Base-by-base conservation (phyloP, 306 rosid species). In the Vigna mungo region DNA sequence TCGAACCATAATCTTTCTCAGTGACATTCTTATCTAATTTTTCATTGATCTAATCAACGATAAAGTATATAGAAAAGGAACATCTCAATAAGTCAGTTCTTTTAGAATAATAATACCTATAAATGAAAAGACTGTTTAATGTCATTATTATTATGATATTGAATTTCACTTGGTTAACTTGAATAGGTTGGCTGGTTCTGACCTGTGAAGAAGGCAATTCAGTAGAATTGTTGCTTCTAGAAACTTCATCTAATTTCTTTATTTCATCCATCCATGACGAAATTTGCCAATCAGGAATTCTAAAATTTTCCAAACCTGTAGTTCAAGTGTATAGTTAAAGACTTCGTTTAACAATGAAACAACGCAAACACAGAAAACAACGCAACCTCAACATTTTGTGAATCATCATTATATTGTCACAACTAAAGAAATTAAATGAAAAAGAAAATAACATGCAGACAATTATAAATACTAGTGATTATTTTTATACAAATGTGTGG, bases 221-320 rank as follows among this genome's bases (percentile, higher is more conserved):
- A 21, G 15, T 21, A 15, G 7, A 3, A 20, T 14, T 1, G 3
- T 30, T 21, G 54, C 9, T 48, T 1, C 0, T 5, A 15, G 54
- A 48, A 48, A 48, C 54, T 48, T 5, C 8, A 14, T 14, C 7
- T 14, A n/a, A 47, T 47, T 14, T 0, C 1, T 14, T 14, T 36
- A 36, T 36, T 7, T 6, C 8, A 1, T 1, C 0, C 2, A 36
- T 1, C 9, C 1, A 0, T 6, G 8, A 36, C 0, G 0, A 0
- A 7, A 36, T 6, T 0, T 6, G 0, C 41, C 8, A 37, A n/a
- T n/a, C n/a, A n/a, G n/a, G n/a, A n/a, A 37, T 1, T 7, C 3
- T 0, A 37, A 0, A 7, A 0, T 37, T 37, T 8, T 37, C 0
- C 2, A 8, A 39, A 48, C 1, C 54, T 48, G 9, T 14, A 4